Evolutionary conservation across 1,284 basidiomycete genomes (phyloP).

Genomic region (Exobasidium cylindrosporum): DNA sequence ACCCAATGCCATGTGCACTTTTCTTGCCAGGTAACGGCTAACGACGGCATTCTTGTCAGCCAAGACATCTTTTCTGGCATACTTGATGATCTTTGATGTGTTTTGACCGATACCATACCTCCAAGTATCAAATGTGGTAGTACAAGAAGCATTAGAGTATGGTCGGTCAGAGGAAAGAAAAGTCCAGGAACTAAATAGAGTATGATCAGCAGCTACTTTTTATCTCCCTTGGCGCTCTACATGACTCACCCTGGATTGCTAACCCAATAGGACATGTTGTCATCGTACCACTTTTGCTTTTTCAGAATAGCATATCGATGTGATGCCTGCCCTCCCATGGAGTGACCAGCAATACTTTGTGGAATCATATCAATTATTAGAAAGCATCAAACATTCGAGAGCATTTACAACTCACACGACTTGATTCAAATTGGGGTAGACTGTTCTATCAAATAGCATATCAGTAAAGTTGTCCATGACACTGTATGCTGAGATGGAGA

Average conservation of each 20-base stretch:
- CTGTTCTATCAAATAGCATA: slow-evolving; percentile 33
- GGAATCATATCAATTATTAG: too few relatives aligned
- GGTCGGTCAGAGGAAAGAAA: slow-evolving; percentile 37
- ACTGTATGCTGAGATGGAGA: slow-evolving; percentile 25
- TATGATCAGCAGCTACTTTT: background rate
- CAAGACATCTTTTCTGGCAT: slow-evolving; percentile 36
- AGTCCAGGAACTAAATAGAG: slow-evolving; percentile 28
- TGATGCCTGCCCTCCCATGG: slow-evolving; percentile 46
- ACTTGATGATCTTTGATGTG: slow-evolving; percentile 22
- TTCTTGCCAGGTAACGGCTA: slow-evolving; percentile 31
- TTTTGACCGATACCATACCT: slow-evolving; percentile 40
- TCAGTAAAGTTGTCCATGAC: slow-evolving; percentile 42
- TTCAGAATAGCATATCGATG: slow-evolving; percentile 43
- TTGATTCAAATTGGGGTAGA: slow-evolving; percentile 43
- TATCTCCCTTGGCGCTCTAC: background rate
- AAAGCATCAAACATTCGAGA: too few relatives aligned
- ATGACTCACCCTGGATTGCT: slow-evolving; percentile 35
- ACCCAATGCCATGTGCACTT: slow-evolving; percentile 37
- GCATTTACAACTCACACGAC: slow-evolving; percentile 29
- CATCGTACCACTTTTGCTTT: slow-evolving; percentile 42
- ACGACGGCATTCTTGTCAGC: slow-evolving; percentile 30
- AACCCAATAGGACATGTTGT: slow-evolving; percentile 45
- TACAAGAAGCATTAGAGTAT: slow-evolving; percentile 20
- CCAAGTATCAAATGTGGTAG: slow-evolving; percentile 25
- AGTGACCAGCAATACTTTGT: slow-evolving; percentile 43